Conservation (phyloP, 345 rosid species). For the Boechera stricta region DNA sequence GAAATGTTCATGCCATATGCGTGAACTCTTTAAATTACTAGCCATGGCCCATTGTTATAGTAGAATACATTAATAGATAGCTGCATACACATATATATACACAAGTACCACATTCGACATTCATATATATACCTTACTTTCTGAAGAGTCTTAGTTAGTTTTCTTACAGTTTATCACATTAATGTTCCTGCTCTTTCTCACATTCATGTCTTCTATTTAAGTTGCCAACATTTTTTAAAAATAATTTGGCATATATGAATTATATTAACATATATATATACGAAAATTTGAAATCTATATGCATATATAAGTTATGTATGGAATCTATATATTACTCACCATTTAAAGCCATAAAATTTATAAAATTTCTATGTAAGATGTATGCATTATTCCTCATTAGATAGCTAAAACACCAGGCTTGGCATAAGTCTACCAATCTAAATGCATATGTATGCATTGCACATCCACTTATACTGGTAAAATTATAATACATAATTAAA, state of each 20-base stretch:
- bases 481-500: not conserved
- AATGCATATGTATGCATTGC: not conserved
- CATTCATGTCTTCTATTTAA: constrained; percentile 20
- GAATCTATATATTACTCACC: too few species aligned
- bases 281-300: not conserved
- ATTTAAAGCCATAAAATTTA: not conserved
- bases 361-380: not conserved
- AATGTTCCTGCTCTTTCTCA: constrained; percentile 23
- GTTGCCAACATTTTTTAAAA: not conserved
- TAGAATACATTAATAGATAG: constrained; percentile 38
- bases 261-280: not conserved
- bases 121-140: constrained; percentile 35
- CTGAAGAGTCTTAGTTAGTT: constrained; percentile 25
- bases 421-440: constrained; percentile 3
- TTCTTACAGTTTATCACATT: constrained; percentile 34
- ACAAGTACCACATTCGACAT: constrained; percentile 20
- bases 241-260: constrained; percentile 13
- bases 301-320: constrained; percentile 4
- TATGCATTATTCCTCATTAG: constrained; percentile 5
- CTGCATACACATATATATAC: constrained; percentile 24
- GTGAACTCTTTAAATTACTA: constrained; percentile 45
- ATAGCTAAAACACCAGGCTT: constrained; percentile 19
- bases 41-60: constrained; percentile 45
- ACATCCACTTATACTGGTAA: constrained; percentile 12
- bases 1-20: constrained; percentile 46